Evolutionary conservation across 768 basidiomycete genomes (phyloP), one percentile per base, ranked within the genome.

Genomic region (Phaeotremella fagi): DNA sequence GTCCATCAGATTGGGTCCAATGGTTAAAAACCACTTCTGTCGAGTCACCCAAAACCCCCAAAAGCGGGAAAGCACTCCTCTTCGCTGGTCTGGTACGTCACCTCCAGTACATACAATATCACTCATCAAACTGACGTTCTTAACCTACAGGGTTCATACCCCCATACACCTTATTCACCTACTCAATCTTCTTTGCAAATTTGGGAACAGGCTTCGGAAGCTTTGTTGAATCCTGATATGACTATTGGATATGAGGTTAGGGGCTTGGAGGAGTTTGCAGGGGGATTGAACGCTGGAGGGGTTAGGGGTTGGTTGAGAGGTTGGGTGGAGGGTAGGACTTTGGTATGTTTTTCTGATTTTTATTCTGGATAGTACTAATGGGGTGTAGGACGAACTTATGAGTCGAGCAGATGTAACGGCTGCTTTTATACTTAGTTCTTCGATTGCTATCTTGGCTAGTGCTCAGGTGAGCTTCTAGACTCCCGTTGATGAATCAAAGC

Each of bases 91-190:
- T 73, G 23, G 71, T 73, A 33, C 45, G 71, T 62, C 4, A 1
- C n/a, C n/a, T n/a, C n/a, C n/a, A n/a, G n/a, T n/a, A n/a, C n/a
- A n/a, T n/a, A n/a, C n/a, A n/a, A n/a, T n/a, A n/a, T n/a, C n/a
- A n/a, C n/a, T n/a, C n/a, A n/a, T n/a, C n/a, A n/a, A n/a, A n/a
- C n/a, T n/a, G n/a, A n/a, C n/a, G n/a, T n/a, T n/a, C n/a, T n/a
- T n/a, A n/a, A n/a, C n/a, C n/a, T n/a, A 12, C 51, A 73, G 71
- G 71, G 71, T 5, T 69, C 71, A 47, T 73, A 71, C 46, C 71
- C 71, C 4, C 71, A 73, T 44, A 68, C 66, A 20, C 71, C 71
- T 6, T 38, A 59, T 28, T 63, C 66, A 7, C 71, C 71, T 3
- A 70, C 71, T 6, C 52, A 55, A 0, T 50, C 66, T 2, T 68